Conservation (phyloP, 106 monocot genomes). For the Gastrodia elata region DNA sequence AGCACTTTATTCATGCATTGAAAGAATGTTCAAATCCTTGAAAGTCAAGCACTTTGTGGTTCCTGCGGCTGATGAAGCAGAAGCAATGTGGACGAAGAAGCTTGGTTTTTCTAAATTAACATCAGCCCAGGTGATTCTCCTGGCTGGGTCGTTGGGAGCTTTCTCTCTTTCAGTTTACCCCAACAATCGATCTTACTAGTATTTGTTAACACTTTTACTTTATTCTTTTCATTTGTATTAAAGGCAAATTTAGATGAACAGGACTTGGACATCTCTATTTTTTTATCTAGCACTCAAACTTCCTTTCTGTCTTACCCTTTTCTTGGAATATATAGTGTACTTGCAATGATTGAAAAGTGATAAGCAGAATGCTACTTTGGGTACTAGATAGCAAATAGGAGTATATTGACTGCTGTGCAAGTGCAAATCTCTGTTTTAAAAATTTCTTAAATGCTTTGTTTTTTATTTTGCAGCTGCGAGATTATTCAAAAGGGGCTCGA, state of each 20-base stretch:
- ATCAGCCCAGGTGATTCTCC: slow-evolving; percentile 33
- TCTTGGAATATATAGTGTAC: too few species aligned
- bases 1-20: slow-evolving; percentile 73
- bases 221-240: too few species aligned
- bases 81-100: slow-evolving; percentile 82
- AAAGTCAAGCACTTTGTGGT: slow-evolving; percentile 84
- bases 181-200: too few species aligned
- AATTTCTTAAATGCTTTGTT: background rate
- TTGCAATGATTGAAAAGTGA: too few species aligned
- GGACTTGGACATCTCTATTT: too few species aligned
- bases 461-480: slow-evolving; percentile 23
- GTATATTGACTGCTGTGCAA: too few species aligned
- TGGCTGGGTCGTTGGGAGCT: background rate
- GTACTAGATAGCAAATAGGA: too few species aligned
- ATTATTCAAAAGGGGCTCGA: slow-evolving; percentile 37
- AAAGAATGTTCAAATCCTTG: slow-evolving; percentile 48
- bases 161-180: background rate
- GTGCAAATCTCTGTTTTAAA: background rate
- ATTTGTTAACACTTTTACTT: too few species aligned
- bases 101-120: slow-evolving; percentile 77
- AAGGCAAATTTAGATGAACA: too few species aligned
- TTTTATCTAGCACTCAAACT: too few species aligned
- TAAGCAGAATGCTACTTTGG: too few species aligned
- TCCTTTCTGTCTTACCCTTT: too few species aligned
- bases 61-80: slow-evolving; percentile 82